Conservation (phyloP, 2,329 filamentous ascomycete genomes). For the Penicillium hordei region DNA sequence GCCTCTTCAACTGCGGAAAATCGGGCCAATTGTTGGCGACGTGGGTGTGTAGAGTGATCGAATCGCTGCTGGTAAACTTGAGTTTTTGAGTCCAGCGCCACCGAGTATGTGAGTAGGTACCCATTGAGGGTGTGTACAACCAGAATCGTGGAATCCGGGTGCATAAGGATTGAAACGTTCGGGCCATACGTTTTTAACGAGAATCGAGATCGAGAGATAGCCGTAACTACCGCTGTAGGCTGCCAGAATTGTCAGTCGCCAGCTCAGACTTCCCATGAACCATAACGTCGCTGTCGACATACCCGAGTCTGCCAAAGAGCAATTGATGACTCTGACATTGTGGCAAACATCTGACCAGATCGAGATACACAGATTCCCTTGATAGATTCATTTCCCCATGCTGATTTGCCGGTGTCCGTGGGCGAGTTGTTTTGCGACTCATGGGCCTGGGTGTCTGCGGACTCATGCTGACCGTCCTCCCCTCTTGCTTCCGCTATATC, state of each 20-base stretch:
- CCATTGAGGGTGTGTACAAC: constrained; percentile 83
- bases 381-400: constrained; percentile 63
- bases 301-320: constrained; percentile 98
- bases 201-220: constrained; percentile 75
- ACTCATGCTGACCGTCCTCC: constrained; percentile 1
- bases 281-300: constrained; percentile 31
- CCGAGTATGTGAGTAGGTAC: constrained; percentile 90
- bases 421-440: constrained; percentile 10
- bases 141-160: constrained; percentile 87
- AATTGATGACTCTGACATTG: constrained; percentile 79
- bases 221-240: constrained; percentile 85
- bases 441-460: neutral
- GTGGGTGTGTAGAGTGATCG: constrained; percentile 47
- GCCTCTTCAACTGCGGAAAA: constrained; percentile 77
- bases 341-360: constrained; percentile 79
- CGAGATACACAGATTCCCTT: constrained; percentile 74
- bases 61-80: constrained; percentile 85
- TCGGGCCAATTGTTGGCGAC: constrained; percentile 47
- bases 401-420: constrained; percentile 31
- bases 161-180: constrained; percentile 80
- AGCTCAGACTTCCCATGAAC: constrained; percentile 10
- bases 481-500: constrained; percentile 18
- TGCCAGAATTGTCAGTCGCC: constrained; percentile 42
- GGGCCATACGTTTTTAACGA: constrained; percentile 81
- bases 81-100: constrained; percentile 79